phyloP scores from a whole-genome alignment of 2,329 filamentous ascomycete species.

The Alternaria novae-zelandiae region DNA sequence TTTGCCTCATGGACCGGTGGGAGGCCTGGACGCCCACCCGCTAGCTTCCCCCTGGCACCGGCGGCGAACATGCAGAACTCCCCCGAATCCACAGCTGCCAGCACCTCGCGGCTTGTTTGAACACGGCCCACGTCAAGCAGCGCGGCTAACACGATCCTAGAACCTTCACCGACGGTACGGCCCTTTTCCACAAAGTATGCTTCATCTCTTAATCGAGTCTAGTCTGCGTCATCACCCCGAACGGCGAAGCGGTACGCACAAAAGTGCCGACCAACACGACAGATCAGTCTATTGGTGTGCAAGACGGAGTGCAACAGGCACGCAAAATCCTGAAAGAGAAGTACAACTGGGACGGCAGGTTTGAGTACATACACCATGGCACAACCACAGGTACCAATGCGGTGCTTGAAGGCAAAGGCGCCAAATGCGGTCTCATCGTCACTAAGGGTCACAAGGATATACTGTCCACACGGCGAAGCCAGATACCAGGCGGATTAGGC shows the following conservation, averaged over 20 bases:
- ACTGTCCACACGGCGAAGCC: constrained; percentile 54
- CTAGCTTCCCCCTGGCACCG: not conserved
- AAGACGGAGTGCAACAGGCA: constrained; percentile 54
- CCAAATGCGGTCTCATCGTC: constrained; percentile 55
- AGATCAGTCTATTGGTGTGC: constrained; percentile 57
- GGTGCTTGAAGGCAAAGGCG: constrained; percentile 58
- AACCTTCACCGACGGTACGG: constrained; percentile 54
- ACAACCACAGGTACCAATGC: constrained; percentile 60
- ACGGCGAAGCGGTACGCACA: constrained; percentile 52
- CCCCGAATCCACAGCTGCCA: not conserved
- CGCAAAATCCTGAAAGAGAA: constrained; percentile 48
- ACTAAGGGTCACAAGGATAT: constrained; percentile 60
- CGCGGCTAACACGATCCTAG: constrained; percentile 30
- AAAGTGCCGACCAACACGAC: constrained; percentile 55
- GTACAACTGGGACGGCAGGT: constrained; percentile 53
- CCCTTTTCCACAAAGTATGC: not conserved
- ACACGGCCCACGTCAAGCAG: not conserved
- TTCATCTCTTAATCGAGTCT: not conserved
- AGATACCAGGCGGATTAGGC: constrained; percentile 59
- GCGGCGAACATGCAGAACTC: constrained; percentile 1
- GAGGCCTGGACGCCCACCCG: not conserved
- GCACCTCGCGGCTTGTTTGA: not conserved
- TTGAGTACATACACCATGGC: constrained; percentile 58
- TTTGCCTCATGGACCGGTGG: not conserved
- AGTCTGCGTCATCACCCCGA: constrained; percentile 55